Evolutionary conservation across 2,329 filamentous ascomycete species (phyloP).

Genomic region (Sclerotiophoma versabilis): DNA sequence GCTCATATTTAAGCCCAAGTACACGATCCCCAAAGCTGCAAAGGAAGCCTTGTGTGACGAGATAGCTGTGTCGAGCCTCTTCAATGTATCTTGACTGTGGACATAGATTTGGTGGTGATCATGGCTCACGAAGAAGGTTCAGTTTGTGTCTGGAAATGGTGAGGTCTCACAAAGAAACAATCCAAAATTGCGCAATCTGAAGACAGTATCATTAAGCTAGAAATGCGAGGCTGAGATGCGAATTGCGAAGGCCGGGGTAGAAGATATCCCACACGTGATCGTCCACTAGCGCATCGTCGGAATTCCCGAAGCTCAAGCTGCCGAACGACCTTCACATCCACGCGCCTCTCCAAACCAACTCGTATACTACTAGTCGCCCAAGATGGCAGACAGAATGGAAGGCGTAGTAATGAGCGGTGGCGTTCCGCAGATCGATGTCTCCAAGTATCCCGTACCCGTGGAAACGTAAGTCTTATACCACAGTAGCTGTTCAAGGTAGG

Average conservation of each 20-base stretch:
- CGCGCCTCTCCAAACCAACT: neutral
- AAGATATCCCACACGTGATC: neutral
- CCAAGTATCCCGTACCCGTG: constrained; percentile 46
- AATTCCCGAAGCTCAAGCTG: constrained; percentile 1
- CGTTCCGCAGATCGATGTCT: constrained; percentile 31
- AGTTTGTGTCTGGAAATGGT: no score
- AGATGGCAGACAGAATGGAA: constrained; percentile 48
- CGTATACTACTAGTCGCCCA: constrained; percentile 7
- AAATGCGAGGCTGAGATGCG: neutral
- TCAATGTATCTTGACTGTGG: no score
- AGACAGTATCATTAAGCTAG: neutral
- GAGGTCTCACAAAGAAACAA: no score
- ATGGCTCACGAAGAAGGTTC: no score
- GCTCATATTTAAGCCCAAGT: neutral
- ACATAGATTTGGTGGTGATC: no score
- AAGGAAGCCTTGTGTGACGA: neutral
- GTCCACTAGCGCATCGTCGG: constrained; percentile 1
- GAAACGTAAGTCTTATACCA: constrained; percentile 41
- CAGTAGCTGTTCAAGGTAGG: constrained; percentile 12
- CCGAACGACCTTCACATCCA: neutral
- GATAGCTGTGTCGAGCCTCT: no score
- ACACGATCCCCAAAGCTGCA: neutral
- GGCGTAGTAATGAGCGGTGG: constrained; percentile 35
- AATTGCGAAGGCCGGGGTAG: no score
- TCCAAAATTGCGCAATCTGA: no score